A percentile compares a stretch with the other conserved stretches of the same genome.
Conservation (phyloP, 169 alveolate species). For the Cryptosporidium sp. region DNA sequence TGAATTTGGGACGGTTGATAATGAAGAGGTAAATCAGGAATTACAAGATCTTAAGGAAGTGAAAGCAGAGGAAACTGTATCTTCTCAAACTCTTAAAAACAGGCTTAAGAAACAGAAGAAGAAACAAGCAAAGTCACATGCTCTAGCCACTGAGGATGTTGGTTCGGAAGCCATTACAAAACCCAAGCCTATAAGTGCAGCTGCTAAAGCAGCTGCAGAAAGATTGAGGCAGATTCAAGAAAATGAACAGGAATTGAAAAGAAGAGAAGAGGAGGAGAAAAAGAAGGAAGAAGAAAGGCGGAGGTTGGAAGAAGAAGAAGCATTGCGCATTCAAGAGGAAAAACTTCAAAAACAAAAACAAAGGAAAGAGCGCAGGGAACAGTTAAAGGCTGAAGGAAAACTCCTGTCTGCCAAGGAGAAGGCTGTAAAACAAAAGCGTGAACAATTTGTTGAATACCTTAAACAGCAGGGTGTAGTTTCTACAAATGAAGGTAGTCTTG, state of each 20-base stretch:
- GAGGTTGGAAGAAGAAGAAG: slow-evolving; percentile 85
- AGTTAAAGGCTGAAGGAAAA: slow-evolving; percentile 86
- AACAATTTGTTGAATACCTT: slow-evolving; percentile 82
- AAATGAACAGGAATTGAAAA: slow-evolving; percentile 73
- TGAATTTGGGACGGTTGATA: slow-evolving; percentile 27
- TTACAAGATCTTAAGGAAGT: neutral
- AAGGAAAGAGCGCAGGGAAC: slow-evolving; percentile 85
- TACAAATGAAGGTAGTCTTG: neutral
- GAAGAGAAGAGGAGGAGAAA: slow-evolving; percentile 83
- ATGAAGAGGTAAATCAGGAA: slow-evolving; percentile 3
- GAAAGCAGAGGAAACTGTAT: slow-evolving; percentile 48
- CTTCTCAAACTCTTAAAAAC: slow-evolving; percentile 65
- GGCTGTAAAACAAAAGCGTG: slow-evolving; percentile 83
- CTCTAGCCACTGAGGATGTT: neutral
- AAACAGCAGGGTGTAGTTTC: slow-evolving; percentile 79
- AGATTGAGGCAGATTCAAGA: slow-evolving; percentile 82
- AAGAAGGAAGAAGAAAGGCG: slow-evolving; percentile 85
- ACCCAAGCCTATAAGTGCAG: slow-evolving; percentile 36
- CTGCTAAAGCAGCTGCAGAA: slow-evolving; percentile 87
- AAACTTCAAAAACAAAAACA: slow-evolving; percentile 80
- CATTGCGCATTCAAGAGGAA: slow-evolving; percentile 78
- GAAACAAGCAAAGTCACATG: slow-evolving; percentile 67
- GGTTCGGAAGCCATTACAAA: slow-evolving; percentile 8
- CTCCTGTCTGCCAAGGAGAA: slow-evolving; percentile 85
- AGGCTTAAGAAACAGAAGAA: slow-evolving; percentile 68